Percentiles rank a stretch among this genome's conserved stretches.
These are phyloP conservation scores for Papiliotrema fonsecae DNA, from an alignment of 1,284 basidiomycete species.

Conservation along the genomic window DNA sequence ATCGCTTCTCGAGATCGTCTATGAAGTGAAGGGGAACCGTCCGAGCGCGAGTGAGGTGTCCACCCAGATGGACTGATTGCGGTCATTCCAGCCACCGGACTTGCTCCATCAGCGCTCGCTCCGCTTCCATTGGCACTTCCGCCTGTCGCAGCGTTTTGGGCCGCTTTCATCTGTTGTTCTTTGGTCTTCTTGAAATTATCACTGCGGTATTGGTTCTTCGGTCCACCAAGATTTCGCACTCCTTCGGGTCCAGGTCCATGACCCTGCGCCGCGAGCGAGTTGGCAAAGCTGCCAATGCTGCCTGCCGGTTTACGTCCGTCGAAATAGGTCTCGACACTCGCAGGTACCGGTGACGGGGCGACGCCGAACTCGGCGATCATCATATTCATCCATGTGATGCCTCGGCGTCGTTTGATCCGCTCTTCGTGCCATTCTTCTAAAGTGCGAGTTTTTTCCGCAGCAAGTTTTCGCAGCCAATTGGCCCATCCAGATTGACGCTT, in stretches of 20 bases:
- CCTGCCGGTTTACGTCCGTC: slow-evolving; percentile 7
- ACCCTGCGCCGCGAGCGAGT: slow-evolving; percentile 5
- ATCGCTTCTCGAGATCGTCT: too few relatives aligned
- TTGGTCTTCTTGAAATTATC: slow-evolving; percentile 6
- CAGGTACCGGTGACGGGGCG: slow-evolving; percentile 1
- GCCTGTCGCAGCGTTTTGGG: background rate
- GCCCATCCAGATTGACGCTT: slow-evolving; percentile 19
- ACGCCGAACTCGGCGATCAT: slow-evolving; percentile 22
- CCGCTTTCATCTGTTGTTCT: background rate
- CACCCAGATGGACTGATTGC: background rate
- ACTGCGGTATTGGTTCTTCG: slow-evolving; percentile 1
- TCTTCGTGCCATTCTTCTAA: slow-evolving; percentile 17
- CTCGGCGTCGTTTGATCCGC: slow-evolving; percentile 13
- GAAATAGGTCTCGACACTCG: background rate
- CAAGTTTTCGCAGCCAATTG: slow-evolving; percentile 17
- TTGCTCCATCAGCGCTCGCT: background rate
- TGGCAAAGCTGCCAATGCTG: background rate
- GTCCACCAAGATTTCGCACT: slow-evolving; percentile 6
- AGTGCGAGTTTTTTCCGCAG: slow-evolving; percentile 15
- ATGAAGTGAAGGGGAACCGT: too few relatives aligned
- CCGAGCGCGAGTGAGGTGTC: too few relatives aligned
- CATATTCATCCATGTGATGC: slow-evolving; percentile 18
- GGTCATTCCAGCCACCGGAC: background rate
- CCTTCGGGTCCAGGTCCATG: slow-evolving; percentile 4
- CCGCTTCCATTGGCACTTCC: background rate